Evolutionary conservation across 2,329 filamentous ascomycete genomes (phyloP).

Genomic region (Penicillium sp.): DNA sequence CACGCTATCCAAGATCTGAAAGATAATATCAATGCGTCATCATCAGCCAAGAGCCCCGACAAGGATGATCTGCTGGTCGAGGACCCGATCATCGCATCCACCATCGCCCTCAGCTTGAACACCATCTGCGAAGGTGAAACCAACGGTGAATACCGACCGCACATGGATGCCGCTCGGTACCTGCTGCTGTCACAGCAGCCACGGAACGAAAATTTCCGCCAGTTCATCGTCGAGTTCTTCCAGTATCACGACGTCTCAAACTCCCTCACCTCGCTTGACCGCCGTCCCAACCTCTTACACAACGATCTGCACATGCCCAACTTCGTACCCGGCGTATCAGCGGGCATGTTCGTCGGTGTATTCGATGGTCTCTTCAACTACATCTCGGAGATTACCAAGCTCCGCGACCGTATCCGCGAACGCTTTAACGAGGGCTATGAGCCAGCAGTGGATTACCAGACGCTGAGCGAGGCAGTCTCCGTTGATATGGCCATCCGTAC

Average conservation of each 20-base stretch:
- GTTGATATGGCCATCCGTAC: constrained; percentile 72
- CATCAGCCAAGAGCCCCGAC: constrained; percentile 17
- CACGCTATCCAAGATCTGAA: constrained; percentile 41
- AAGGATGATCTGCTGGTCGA: constrained; percentile 45
- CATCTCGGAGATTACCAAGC: constrained; percentile 72
- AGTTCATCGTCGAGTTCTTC: constrained; percentile 73
- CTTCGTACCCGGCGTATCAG: constrained; percentile 55
- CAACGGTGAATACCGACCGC: constrained; percentile 70
- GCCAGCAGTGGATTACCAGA: constrained; percentile 69
- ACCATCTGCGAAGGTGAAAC: constrained; percentile 60
- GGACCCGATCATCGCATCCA: constrained; percentile 61
- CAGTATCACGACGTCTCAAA: constrained; percentile 71
- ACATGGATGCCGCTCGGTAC: constrained; percentile 71
- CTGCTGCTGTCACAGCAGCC: constrained; percentile 62
- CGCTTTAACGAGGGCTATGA: constrained; percentile 63
- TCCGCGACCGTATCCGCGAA: constrained; percentile 70
- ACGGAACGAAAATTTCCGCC: constrained; percentile 67
- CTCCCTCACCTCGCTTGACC: constrained; percentile 55
- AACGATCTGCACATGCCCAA: constrained; percentile 53
- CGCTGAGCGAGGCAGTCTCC: constrained; percentile 67
- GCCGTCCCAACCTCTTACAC: constrained; percentile 52
- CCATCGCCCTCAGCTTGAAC: constrained; percentile 59
- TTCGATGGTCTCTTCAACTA: constrained; percentile 77
- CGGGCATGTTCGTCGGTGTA: constrained; percentile 69
- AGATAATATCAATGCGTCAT: constrained; percentile 38